phyloP scores from a whole-genome alignment of 148 eudicot genomes.

The Camellia sinensis region DNA sequence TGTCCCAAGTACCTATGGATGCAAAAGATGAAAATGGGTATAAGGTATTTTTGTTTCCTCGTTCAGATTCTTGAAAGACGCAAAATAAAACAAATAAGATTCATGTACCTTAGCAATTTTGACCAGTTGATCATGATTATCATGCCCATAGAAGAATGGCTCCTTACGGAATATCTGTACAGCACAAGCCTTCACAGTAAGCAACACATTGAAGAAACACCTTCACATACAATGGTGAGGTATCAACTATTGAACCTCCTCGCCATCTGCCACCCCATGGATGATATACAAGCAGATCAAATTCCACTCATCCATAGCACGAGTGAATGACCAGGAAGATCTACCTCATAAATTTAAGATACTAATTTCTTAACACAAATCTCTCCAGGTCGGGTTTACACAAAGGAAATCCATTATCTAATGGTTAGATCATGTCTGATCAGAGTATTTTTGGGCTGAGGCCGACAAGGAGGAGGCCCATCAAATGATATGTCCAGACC shows the following conservation, averaged over 20 bases:
- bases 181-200: constrained; percentile 24
- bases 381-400: not conserved
- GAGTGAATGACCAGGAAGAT: not conserved
- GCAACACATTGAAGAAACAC: constrained; percentile 11
- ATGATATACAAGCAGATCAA: constrained; percentile 14
- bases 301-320: constrained; percentile 7
- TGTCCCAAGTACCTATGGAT: constrained; percentile 69
- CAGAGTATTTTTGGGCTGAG: not conserved
- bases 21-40: not conserved
- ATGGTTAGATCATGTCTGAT: not conserved
- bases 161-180: constrained; percentile 95
- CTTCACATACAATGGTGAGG: not conserved
- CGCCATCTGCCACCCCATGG: constrained; percentile 19
- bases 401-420: constrained; percentile 8
- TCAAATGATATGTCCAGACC: not conserved
- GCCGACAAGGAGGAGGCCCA: constrained; percentile 6
- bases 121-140: constrained; percentile 94
- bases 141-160: constrained; percentile 96
- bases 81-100: not conserved
- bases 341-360: constrained; percentile 1
- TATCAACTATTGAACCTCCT: constrained; percentile 7
- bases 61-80: not conserved
- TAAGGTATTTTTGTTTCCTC: not conserved
- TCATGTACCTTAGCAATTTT: constrained; percentile 87
- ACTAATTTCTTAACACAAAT: not conserved